A percentile compares a stretch with the other conserved stretches of the same genome.
phyloP scores from a whole-genome alignment of 768 basidiomycete species.

The Russula abietina region DNA sequence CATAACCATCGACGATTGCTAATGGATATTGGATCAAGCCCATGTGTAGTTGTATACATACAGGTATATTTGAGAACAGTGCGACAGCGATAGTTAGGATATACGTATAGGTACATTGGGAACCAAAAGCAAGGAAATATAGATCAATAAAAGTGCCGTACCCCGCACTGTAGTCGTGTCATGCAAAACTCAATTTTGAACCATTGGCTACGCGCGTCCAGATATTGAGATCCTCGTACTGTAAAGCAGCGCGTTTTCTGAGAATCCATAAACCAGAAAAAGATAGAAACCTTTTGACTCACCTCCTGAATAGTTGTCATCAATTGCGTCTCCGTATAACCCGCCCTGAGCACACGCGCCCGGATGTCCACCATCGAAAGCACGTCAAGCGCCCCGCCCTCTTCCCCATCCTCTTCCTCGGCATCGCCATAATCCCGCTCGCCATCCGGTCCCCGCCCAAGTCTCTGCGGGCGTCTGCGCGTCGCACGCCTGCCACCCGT shows the following conservation, averaged over 20 bases:
- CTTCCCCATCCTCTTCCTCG: constrained; percentile 52
- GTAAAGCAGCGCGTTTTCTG: constrained; percentile 8
- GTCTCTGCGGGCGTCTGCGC: constrained; percentile 51
- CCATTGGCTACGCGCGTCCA: constrained; percentile 79
- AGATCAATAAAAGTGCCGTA: constrained; percentile 4
- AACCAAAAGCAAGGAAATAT: neutral
- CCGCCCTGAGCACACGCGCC: constrained; percentile 74
- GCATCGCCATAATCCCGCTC: constrained; percentile 67
- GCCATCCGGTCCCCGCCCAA: constrained; percentile 48
- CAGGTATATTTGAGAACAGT: constrained; percentile 15
- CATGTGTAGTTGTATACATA: constrained; percentile 6
- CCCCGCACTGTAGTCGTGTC: neutral
- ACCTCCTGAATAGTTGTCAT: constrained; percentile 82
- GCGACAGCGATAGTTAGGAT: constrained; percentile 15
- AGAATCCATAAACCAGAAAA: neutral
- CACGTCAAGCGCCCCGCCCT: constrained; percentile 46
- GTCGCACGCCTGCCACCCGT: constrained; percentile 37
- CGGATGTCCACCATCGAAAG: constrained; percentile 84
- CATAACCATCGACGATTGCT: neutral
- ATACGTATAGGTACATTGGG: constrained; percentile 9
- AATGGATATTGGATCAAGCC: neutral
- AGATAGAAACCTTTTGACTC: neutral
- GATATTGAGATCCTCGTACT: constrained; percentile 87
- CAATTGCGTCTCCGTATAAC: constrained; percentile 87
- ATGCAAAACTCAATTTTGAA: constrained; percentile 65